phyloP scores from a whole-genome alignment of 305 asterid species.

The Fraxinus sp. region DNA sequence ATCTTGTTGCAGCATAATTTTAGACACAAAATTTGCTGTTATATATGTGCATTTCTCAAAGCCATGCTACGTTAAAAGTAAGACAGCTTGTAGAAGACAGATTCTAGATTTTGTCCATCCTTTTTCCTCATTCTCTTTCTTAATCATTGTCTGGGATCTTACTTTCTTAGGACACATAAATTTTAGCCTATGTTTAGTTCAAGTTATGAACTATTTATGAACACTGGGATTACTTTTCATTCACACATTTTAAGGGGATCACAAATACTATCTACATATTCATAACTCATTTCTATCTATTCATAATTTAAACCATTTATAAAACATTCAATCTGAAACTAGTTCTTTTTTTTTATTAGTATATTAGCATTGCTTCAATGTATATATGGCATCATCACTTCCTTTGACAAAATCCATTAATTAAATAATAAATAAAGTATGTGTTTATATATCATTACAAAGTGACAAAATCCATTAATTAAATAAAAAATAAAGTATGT shows the following conservation, averaged over 20 bases:
- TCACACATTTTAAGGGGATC: no score
- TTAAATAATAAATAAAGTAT: neutral
- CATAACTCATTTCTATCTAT: no score
- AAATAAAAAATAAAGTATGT: neutral
- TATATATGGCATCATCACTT: neutral
- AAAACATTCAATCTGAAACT: neutral
- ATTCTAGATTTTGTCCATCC: conserved; percentile 26
- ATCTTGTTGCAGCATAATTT: conserved; percentile 70
- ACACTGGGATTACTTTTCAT: no score
- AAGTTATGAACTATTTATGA: no score
- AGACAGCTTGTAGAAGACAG: neutral
- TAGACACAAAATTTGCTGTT: neutral
- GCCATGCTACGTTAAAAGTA: neutral
- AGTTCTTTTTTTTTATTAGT: conserved; percentile 20
- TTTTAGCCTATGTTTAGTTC: no score
- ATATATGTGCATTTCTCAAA: neutral
- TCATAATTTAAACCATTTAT: no score
- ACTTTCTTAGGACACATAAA: no score
- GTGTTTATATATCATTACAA: neutral
- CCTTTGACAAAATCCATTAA: neutral
- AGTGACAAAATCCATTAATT: neutral
- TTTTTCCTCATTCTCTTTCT: neutral
- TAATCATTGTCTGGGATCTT: no score
- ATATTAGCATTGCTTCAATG: neutral
- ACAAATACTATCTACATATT: no score